Percentiles rank a stretch among this genome's conserved stretches.
These are phyloP conservation scores for Sapria himalayana DNA, from an alignment of 345 rosid genomes.

Conservation along the genomic window DNA sequence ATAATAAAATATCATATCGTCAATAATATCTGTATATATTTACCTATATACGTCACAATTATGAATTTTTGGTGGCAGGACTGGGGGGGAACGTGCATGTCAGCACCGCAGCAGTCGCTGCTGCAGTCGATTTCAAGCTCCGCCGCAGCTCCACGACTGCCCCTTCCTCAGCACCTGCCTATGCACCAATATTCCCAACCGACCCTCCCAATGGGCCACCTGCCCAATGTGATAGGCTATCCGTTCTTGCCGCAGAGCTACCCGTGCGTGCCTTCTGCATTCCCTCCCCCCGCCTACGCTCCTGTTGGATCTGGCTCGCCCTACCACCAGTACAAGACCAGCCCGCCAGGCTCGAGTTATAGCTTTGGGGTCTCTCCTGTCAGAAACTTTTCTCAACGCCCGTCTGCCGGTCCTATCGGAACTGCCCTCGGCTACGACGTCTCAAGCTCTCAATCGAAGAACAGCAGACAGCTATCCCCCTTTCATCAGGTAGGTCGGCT, in stretches of 20 bases:
- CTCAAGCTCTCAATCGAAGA: constrained; percentile 74
- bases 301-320: constrained; percentile 58
- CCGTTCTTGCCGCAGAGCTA: constrained; percentile 86
- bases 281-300: constrained; percentile 78
- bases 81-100: constrained; percentile 34
- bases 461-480: constrained; percentile 42
- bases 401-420: constrained; percentile 39
- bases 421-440: constrained; percentile 49
- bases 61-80: constrained; percentile 34
- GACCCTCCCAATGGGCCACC: constrained; percentile 60
- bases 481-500: constrained; percentile 43
- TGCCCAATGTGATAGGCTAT: constrained; percentile 73
- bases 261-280: constrained; percentile 78
- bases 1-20: too few relatives aligned
- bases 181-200: constrained; percentile 88
- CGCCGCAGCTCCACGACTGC: constrained; percentile 50
- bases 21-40: too few relatives aligned
- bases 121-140: constrained; percentile 38
- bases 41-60: too few relatives aligned
- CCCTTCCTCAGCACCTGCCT: constrained; percentile 70
- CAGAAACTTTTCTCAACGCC: constrained; percentile 54
- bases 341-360: too few relatives aligned
- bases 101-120: constrained; percentile 67
- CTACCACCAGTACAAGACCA: too few relatives aligned
- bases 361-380: constrained; percentile 71